Evolutionary conservation across 306 rosid species (phyloP).

Genomic region (Castanea mollissima): DNA sequence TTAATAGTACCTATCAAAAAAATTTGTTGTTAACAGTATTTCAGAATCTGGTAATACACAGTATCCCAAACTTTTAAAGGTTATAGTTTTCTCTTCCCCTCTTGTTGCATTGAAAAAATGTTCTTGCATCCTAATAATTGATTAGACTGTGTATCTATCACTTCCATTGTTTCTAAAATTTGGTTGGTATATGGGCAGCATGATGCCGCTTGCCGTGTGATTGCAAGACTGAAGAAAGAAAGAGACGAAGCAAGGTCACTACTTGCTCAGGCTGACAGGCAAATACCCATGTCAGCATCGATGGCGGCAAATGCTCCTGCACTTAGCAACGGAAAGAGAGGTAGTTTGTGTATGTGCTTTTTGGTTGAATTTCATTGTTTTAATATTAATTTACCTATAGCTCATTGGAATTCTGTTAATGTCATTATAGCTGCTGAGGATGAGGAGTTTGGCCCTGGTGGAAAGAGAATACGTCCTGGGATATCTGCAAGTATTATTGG

Average conservation of each 20-base stretch:
- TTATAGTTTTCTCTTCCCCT: not conserved
- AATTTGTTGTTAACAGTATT: too few species aligned
- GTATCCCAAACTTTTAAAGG: too few species aligned
- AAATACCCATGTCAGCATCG: slow-evolving; percentile 49
- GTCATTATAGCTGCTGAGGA: slow-evolving; percentile 47
- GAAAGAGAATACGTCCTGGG: slow-evolving; percentile 62
- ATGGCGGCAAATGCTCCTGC: slow-evolving; percentile 51
- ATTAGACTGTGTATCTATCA: not conserved
- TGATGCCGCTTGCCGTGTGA: slow-evolving; percentile 99
- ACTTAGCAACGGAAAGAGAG: slow-evolving; percentile 79
- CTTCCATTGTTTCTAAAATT: slow-evolving; percentile 5
- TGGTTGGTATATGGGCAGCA: slow-evolving; percentile 50
- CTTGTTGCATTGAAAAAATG: not conserved
- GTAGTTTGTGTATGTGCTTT: slow-evolving; percentile 28
- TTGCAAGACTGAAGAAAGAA: slow-evolving; percentile 88
- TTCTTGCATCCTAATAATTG: not conserved
- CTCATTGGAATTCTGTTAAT: slow-evolving; percentile 10
- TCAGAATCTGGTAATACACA: too few species aligned
- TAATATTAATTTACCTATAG: not conserved
- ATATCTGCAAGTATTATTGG: slow-evolving; percentile 58
- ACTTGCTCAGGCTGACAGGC: slow-evolving; percentile 87
- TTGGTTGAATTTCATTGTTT: not conserved
- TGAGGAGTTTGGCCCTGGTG: slow-evolving; percentile 65
- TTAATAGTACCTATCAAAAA: too few species aligned
- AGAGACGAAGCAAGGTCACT: slow-evolving; percentile 85